Base-by-base conservation (phyloP, 495 filamentous ascomycete genomes). In the Sordaria brevicollis region DNA sequence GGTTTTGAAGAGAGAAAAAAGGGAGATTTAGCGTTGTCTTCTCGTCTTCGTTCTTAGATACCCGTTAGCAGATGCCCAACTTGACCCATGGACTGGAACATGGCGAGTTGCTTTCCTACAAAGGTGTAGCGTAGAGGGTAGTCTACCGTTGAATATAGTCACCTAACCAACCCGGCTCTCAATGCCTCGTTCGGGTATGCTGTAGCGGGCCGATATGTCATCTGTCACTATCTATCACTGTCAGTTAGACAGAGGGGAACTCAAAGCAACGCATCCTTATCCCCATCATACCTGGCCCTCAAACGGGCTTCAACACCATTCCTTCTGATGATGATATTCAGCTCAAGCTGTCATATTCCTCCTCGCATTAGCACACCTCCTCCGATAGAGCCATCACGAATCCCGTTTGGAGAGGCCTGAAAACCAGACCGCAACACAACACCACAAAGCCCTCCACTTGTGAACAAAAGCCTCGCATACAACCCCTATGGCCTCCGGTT, bases 291-390 rank as follows among this genome's bases (percentile, higher is more conserved):
- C n/a, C 39, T 43, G n/a, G 21, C 39, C n/a, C 19, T 43, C 49
- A 31, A 31, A 62, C 49, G 49, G 21, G 11, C 5, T 29, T 21
- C 21, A 57, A 21, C 21, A 57, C 7, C 9, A 25, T 57, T 29
- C 2, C 10, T 57, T 57, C 13, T 62, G 49, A 62, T 62, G 25
- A 62, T 5, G 49, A 29, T 62, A 62, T 21, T 1, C 49, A 57
- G 13, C 25, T 1, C 49, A 57, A 6, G 5, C 49, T 57, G 5
- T 31, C 25, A 62, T 62, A 62, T 15, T 17, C 1, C 13, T 62
- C 49, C 17, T 21, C 41, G 65, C 72, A 75, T 67, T 75, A 43
- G 33, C 72, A 77, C 75, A 77, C 75, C n/a, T 68, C 41, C 49
- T 21, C 35, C n/a, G 38, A 70, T 39, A 65, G 11, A 68, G 33